A percentile compares a stretch with the other conserved stretches of the same genome.
These are phyloP conservation scores for Podila minutissima DNA, from an alignment of 192 early-diverging fungal genomes.

Conservation along the genomic window DNA sequence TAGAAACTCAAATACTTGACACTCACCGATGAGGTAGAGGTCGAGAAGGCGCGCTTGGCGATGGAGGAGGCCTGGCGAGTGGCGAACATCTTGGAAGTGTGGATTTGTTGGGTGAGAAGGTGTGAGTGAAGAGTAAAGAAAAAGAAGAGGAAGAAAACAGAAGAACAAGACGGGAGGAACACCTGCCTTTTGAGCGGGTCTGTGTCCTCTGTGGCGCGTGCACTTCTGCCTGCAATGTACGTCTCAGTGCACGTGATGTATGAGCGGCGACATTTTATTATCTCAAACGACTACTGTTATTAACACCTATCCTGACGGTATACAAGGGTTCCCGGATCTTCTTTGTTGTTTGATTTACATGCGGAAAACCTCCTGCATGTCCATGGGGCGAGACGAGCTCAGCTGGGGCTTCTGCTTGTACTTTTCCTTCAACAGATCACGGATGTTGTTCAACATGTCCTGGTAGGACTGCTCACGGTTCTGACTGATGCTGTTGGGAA, in stretches of 20 bases:
- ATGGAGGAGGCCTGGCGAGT: conserved; percentile 43
- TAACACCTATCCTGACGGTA: too few relatives aligned
- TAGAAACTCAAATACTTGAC: too few relatives aligned
- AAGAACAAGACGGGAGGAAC: too few relatives aligned
- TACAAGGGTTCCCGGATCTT: too few relatives aligned
- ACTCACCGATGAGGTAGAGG: conserved; percentile 63
- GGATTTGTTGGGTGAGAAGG: neutral
- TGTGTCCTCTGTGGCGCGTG: too few relatives aligned
- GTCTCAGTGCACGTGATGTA: too few relatives aligned
- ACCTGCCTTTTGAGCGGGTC: too few relatives aligned
- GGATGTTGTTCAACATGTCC: conserved; percentile 67
- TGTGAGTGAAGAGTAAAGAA: conserved; percentile 1
- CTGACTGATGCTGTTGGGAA: conserved; percentile 49
- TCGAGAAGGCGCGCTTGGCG: conserved; percentile 66
- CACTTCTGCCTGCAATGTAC: too few relatives aligned
- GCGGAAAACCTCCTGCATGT: conserved; percentile 73
- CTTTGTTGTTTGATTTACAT: conserved; percentile 54
- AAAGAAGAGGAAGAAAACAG: conserved; percentile 3
- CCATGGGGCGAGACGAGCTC: conserved; percentile 69
- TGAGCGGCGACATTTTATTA: too few relatives aligned
- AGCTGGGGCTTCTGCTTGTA: conserved; percentile 82
- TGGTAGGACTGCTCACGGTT: conserved; percentile 67
- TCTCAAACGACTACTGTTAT: neutral
- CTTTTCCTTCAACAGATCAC: conserved; percentile 59
- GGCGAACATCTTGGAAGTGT: conserved; percentile 28